Percentiles rank a stretch among this genome's conserved stretches.
Evolutionary conservation across 805 yeast species (phyloP).

Genomic region (Metschnikowia continentalis): DNA sequence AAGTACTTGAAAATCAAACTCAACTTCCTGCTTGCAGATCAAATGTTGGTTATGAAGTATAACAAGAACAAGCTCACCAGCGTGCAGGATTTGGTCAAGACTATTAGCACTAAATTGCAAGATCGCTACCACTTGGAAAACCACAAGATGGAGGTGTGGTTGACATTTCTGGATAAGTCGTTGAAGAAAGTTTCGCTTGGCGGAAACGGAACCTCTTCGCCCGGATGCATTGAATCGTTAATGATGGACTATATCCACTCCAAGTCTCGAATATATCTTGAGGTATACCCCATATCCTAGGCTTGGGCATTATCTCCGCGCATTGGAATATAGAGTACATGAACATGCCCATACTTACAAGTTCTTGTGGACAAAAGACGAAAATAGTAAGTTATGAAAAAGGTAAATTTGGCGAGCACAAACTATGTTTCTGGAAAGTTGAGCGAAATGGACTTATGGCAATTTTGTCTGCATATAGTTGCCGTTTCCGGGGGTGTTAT

Average conservation of each 20-base stretch:
- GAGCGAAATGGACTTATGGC: too few relatives aligned
- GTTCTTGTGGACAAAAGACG: too few relatives aligned
- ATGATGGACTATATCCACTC: constrained; percentile 22
- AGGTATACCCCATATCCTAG: constrained; percentile 12
- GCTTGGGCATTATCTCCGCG: background rate
- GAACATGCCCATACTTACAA: too few relatives aligned
- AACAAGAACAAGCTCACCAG: constrained; percentile 12
- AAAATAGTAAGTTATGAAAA: too few relatives aligned
- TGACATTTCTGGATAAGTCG: constrained; percentile 13
- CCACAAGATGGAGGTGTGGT: constrained; percentile 4
- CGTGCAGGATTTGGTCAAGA: constrained; percentile 15
- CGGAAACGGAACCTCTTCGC: background rate
- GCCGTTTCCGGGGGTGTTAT: too few relatives aligned
- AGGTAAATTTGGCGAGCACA: too few relatives aligned
- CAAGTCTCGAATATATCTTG: constrained; percentile 20
- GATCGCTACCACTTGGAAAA: constrained; percentile 8
- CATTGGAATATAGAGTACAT: too few relatives aligned
- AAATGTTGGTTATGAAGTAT: constrained; percentile 17
- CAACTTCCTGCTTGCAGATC: constrained; percentile 11
- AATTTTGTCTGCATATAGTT: too few relatives aligned
- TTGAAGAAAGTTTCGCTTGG: constrained; percentile 10
- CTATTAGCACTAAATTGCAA: constrained; percentile 10
- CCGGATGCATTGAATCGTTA: constrained; percentile 9
- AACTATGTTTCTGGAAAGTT: too few relatives aligned
- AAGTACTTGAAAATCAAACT: constrained; percentile 15